Evolutionary conservation across 2,329 filamentous ascomycete species (phyloP), one percentile per base, ranked within the genome.

Genomic region (Botrytis cinerea): DNA sequence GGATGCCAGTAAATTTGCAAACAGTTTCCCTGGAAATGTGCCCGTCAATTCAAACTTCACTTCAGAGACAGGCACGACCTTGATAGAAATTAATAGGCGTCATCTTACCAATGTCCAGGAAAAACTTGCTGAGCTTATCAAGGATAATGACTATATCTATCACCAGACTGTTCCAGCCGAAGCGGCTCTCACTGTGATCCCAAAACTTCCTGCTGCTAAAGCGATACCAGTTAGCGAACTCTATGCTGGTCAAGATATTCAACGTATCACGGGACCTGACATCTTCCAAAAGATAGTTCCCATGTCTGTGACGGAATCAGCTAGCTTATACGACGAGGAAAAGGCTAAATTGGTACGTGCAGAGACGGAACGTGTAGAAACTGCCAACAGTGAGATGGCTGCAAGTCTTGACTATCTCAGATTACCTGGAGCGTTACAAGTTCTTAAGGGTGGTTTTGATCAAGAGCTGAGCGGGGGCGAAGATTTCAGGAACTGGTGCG

Each of bases 91-190:
- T 76, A 91, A 93, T 25, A 97, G 94, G 81, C 89, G 94, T 75
- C 95, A 98, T 78, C 83, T 93, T 43, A 86, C 92, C 0, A 91
- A 90, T 46, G 91, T 97, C 4, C 92, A 97, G 80, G 92, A 95
- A 75, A 95, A 93, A 81, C 85, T 97, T 35, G 85, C 86, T 28
- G 91, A 93, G 75, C 87, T 95, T 68, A 87, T 88, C 77, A 97
- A 97, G 80, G 96, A 99, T 82, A 99, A 99, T 78, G 96, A 99
- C 81, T 98, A 96, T 82, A 97, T 99, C 81, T 99, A 99, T 80
- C 96, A 99, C 81, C 94, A 98, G 78, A 91, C 90, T 1, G 91
- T 99, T 2, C 95, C 96, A 0, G 91, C 91, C 16, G 94, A 98
- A 82, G 93, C 94, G 6, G 92, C 91, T 43, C 84, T 99, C 20